phyloP scores from a whole-genome alignment of 257 asterid genomes.

The Anisodus tanguticus region DNA sequence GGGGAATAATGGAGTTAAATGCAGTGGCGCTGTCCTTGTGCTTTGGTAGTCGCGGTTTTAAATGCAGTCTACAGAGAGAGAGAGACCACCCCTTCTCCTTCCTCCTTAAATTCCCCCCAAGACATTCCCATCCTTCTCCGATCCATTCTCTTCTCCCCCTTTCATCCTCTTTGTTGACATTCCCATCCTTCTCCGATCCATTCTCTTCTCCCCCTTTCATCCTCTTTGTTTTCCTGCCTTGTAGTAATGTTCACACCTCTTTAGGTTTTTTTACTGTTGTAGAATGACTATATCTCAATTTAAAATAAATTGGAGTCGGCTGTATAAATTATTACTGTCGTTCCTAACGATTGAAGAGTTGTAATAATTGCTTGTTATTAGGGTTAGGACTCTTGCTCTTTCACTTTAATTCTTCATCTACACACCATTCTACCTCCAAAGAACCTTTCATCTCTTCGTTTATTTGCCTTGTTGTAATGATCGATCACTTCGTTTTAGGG shows the following conservation, averaged over 20 bases:
- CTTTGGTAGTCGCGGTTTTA: constrained; percentile 48
- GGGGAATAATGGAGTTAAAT: constrained; percentile 47
- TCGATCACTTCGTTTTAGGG: neutral
- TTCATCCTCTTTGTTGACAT: constrained; percentile 32
- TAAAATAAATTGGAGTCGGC: neutral
- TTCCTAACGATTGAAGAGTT: neutral
- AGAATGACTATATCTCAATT: no score
- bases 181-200: constrained; percentile 25
- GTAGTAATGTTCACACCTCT: neutral
- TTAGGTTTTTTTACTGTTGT: neutral
- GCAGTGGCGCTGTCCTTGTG: constrained; percentile 47
- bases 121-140: constrained; percentile 40
- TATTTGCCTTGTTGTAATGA: neutral
- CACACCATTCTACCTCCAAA: neutral
- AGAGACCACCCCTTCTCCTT: neutral
- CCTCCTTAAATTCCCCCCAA: constrained; percentile 40
- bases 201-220: neutral
- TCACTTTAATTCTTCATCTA: no score
- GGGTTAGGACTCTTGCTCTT: neutral
- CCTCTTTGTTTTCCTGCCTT: neutral
- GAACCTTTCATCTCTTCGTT: neutral
- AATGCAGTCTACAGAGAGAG: constrained; percentile 37
- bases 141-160: neutral
- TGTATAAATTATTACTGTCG: neutral
- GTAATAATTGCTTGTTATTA: neutral